Evolutionary conservation across 169 alveolate genomes (phyloP).

Genomic region (Cryptosporidium ubiquitum): DNA sequence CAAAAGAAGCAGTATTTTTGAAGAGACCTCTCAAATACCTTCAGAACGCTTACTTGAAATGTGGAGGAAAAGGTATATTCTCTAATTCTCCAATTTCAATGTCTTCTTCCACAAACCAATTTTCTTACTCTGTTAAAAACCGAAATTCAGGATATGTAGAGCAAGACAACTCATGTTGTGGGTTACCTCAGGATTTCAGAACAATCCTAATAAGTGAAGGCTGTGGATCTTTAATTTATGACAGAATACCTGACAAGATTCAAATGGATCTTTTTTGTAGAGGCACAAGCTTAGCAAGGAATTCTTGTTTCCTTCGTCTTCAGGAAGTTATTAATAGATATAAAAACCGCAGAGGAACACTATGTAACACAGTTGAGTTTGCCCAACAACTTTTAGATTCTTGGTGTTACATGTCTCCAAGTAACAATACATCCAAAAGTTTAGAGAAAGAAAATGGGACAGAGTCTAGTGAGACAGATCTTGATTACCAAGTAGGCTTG

Average conservation of each 20-base stretch:
- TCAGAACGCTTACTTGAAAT: constrained; percentile 30
- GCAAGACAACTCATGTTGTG: constrained; percentile 5
- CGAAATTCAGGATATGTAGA: not conserved
- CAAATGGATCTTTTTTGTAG: constrained; percentile 59
- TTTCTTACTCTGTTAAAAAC: not conserved
- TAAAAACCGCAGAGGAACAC: constrained; percentile 65
- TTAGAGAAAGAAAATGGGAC: not conserved
- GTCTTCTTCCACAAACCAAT: not conserved
- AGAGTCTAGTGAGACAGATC: not conserved
- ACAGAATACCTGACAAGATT: constrained; percentile 18
- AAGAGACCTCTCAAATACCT: constrained; percentile 41
- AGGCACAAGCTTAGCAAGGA: constrained; percentile 5
- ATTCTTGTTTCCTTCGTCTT: constrained; percentile 75
- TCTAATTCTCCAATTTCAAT: not conserved
- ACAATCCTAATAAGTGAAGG: constrained; percentile 10
- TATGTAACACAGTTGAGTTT: constrained; percentile 74
- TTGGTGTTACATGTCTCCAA: constrained; percentile 77
- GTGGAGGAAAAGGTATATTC: not conserved
- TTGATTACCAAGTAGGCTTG: not conserved
- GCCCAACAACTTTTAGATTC: constrained; percentile 77
- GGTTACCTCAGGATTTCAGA: constrained; percentile 32
- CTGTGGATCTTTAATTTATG: constrained; percentile 55
- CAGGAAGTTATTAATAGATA: constrained; percentile 69
- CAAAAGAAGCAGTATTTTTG: constrained; percentile 27
- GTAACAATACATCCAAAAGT: not conserved